These are phyloP conservation scores for Orbilia javanica DNA, from an alignment of 2,329 filamentous ascomycete genomes.

Conservation along the genomic window DNA sequence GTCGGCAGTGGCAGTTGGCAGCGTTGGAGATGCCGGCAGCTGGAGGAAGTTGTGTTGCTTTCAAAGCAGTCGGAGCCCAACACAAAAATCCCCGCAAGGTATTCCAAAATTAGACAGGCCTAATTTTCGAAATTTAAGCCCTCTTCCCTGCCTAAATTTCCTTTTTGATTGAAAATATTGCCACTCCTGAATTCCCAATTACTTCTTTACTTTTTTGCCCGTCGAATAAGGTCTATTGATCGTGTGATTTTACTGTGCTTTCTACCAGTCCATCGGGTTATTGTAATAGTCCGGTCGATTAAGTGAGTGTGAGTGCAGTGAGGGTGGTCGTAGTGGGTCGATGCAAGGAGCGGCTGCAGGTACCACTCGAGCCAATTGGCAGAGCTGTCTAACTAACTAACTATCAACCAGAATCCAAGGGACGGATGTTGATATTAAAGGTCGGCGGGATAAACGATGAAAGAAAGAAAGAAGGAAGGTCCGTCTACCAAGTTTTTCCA, in stretches of 20 bases:
- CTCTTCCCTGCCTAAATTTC: not conserved
- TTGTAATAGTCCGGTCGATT: not conserved
- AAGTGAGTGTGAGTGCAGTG: slow-evolving; percentile 10
- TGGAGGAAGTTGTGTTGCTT: not conserved
- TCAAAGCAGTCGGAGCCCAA: slow-evolving; percentile 18
- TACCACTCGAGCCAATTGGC: not conserved
- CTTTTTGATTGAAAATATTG: not conserved
- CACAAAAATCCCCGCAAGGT: not conserved
- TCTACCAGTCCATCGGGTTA: slow-evolving; percentile 38
- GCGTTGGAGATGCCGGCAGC: not conserved
- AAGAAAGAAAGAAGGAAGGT: slow-evolving; percentile 2
- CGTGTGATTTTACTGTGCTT: not conserved
- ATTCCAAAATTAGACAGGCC: slow-evolving; percentile 15
- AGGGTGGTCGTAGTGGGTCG: not conserved
- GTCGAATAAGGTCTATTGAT: not conserved
- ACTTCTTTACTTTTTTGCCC: not conserved
- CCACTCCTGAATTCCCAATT: slow-evolving; percentile 7
- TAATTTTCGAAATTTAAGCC: slow-evolving; percentile 14
- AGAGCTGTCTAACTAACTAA: no score
- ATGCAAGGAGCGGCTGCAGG: slow-evolving; percentile 34
- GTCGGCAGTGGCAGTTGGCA: not conserved
- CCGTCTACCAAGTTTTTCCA: slow-evolving; percentile 11
- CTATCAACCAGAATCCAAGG: not conserved
- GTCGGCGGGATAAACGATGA: not conserved
- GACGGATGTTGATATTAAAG: not conserved